Conservation (phyloP, 2,329 filamentous ascomycete species). For the Graphilbum fragrans region DNA sequence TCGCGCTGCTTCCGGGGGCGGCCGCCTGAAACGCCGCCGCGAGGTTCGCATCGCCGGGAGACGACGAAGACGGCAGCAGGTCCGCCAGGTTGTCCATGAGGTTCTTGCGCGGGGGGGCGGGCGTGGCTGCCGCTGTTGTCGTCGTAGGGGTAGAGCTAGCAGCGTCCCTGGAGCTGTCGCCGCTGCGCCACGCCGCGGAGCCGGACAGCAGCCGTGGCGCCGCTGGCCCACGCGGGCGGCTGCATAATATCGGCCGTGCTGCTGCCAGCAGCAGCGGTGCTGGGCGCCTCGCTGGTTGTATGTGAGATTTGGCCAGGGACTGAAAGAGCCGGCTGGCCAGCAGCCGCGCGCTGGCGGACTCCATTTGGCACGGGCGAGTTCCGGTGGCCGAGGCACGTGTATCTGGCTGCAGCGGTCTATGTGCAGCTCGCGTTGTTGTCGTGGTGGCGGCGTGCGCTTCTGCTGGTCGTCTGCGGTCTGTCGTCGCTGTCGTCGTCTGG, state of each 20-base stretch:
- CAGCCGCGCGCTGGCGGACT: conserved; percentile 28
- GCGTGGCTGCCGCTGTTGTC: not conserved
- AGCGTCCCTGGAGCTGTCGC: not conserved
- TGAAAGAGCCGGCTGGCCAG: conserved; percentile 27
- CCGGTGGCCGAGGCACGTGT: not conserved
- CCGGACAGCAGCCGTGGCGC: no score
- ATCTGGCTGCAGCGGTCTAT: no score
- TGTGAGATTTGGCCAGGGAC: no score
- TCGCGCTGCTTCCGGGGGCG: not conserved
- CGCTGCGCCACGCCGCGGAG: not conserved
- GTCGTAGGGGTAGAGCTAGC: not conserved
- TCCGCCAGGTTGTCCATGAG: conserved; percentile 11
- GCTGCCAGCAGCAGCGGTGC: no score
- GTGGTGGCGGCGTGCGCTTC: not conserved
- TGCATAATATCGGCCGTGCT: no score
- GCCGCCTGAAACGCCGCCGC: no score
- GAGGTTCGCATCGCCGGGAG: not conserved
- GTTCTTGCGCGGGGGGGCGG: conserved; percentile 1
- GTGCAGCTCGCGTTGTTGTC: not conserved
- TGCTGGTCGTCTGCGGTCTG: not conserved
- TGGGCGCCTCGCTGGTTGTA: no score
- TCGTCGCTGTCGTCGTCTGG: not conserved
- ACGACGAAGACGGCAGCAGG: conserved; percentile 8
- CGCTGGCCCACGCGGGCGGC: no score
- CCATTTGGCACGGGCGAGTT: conserved; percentile 21